Conservation (phyloP, 257 asterid genomes). For the Capsicum baccatum region DNA sequence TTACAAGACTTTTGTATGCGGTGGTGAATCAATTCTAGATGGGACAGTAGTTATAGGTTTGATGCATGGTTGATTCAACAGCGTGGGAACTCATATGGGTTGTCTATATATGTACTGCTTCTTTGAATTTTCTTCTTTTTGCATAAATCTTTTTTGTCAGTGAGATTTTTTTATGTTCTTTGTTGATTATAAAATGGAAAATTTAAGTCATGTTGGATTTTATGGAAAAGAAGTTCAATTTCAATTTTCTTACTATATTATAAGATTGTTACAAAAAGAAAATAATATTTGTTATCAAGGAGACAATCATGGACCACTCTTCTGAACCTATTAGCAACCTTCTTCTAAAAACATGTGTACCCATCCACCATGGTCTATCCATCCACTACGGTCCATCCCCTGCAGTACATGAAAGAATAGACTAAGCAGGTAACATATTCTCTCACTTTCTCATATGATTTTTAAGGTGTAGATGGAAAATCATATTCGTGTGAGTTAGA, state of each 20-base stretch:
- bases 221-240: not conserved
- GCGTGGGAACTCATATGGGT: constrained; percentile 85
- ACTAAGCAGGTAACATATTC: too few species aligned
- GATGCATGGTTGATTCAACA: constrained; percentile 51
- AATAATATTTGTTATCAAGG: constrained; percentile 1
- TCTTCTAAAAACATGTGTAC: not conserved
- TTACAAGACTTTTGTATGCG: constrained; percentile 46
- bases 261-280: not conserved
- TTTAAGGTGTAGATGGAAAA: too few species aligned
- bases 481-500: too few species aligned
- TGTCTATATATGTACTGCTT: constrained; percentile 47
- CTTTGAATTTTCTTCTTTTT: constrained; percentile 24
- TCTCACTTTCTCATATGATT: too few species aligned
- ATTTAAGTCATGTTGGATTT: constrained; percentile 36
- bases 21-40: constrained; percentile 53
- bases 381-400: too few species aligned
- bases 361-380: too few species aligned
- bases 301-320: constrained; percentile 33
- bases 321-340: constrained; percentile 19
- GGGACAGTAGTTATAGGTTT: constrained; percentile 52
- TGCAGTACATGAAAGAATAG: too few species aligned
- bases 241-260: not conserved
- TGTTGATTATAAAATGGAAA: constrained; percentile 17
- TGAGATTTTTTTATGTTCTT: constrained; percentile 32
- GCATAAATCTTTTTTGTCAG: constrained; percentile 27